Conservation (phyloP, 306 rosid genomes). For the Myrica gale region DNA sequence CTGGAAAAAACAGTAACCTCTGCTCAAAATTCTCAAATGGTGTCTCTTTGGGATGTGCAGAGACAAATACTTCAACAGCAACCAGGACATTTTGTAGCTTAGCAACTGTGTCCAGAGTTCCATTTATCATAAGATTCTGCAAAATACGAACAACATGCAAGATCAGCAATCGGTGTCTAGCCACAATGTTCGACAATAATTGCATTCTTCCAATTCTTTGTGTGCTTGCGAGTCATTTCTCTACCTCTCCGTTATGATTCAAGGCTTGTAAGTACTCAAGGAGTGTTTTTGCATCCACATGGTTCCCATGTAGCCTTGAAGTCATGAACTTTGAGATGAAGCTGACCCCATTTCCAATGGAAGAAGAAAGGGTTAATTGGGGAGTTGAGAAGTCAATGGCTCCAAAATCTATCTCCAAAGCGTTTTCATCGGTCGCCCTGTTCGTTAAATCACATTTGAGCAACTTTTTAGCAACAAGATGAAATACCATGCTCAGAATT, state of each 20-base stretch:
- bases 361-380: conserved; percentile 57
- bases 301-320: conserved; percentile 48
- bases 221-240: background rate
- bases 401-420: conserved; percentile 82
- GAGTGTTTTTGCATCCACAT: conserved; percentile 54
- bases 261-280: conserved; percentile 74
- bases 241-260: conserved; percentile 67
- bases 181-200: background rate
- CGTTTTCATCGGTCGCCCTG: conserved; percentile 82
- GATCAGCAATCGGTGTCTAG: background rate
- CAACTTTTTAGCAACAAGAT: conserved; percentile 2
- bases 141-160: background rate
- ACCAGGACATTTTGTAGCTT: conserved; percentile 71
- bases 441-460: conserved; percentile 6
- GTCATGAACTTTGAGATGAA: conserved; percentile 58
- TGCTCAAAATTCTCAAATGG: conserved; percentile 59
- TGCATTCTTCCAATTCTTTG: conserved; percentile 20
- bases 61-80: conserved; percentile 60
- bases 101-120: conserved; percentile 48
- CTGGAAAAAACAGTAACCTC: conserved; percentile 35
- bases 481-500: background rate
- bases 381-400: conserved; percentile 70
- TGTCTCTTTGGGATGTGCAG: conserved; percentile 49
- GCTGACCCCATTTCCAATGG: conserved; percentile 74
- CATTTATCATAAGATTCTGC: conserved; percentile 73